These are phyloP conservation scores for Saccharomyces eubayanus DNA, from an alignment of 805 yeast genomes.

Conservation along the genomic window DNA sequence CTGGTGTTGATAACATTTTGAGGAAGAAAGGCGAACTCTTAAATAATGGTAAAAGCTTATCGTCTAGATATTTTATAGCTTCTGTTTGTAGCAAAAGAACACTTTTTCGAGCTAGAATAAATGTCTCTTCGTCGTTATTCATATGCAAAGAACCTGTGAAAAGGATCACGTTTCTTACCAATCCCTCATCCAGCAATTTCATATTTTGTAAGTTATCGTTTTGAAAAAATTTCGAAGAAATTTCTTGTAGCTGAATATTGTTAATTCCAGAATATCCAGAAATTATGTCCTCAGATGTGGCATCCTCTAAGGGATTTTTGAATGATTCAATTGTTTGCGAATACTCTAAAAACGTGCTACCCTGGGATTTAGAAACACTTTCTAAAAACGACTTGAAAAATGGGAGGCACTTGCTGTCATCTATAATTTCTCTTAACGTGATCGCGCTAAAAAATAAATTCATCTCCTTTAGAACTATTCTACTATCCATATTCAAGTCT, in stretches of 20 bases:
- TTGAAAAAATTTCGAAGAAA: constrained; percentile 9
- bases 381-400: constrained; percentile 13
- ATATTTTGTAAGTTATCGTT: constrained; percentile 16
- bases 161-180: constrained; percentile 12
- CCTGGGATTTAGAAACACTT: constrained; percentile 3
- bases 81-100: constrained; percentile 52
- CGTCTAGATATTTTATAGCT: constrained; percentile 41
- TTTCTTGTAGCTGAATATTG: constrained; percentile 23
- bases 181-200: constrained; percentile 12
- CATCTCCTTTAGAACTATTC: constrained; percentile 10
- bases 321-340: constrained; percentile 63
- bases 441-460: constrained; percentile 12
- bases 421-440: constrained; percentile 13
- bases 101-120: constrained; percentile 44
- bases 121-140: constrained; percentile 10
- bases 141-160: constrained; percentile 3
- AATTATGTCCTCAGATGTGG: constrained; percentile 26
- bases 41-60: constrained; percentile 53
- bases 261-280: constrained; percentile 17
- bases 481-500: constrained; percentile 3
- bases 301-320: constrained; percentile 58
- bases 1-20: constrained; percentile 41
- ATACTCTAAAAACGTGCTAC: constrained; percentile 40
- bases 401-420: constrained; percentile 10
- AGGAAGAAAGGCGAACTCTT: constrained; percentile 49